Evolutionary conservation across 2,329 filamentous ascomycete species (phyloP), one percentile per base, ranked within the genome.

Genomic region (Exophiala dermatitidis): DNA sequence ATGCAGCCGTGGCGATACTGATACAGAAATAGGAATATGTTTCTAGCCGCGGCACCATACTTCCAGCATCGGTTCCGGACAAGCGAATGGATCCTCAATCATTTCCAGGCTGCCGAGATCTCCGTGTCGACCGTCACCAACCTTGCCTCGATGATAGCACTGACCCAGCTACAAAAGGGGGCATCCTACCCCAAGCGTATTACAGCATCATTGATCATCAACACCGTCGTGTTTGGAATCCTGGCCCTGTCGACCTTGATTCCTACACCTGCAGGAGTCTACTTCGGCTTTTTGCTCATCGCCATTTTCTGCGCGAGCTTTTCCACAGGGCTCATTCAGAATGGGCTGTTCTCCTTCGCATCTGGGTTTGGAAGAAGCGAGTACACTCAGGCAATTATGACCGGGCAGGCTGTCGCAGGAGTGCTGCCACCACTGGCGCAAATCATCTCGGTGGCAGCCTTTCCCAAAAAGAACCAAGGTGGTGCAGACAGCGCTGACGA

Each of bases 341-440:
- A 97, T 68, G 93, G 93, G 12, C 82, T 93, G 7, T 95, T 96
- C 68, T 89, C 93, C 2, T 97, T 90, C 67, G 90, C 89, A 2
- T 82, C 87, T 2, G 85, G 88, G 48, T 97, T 95, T 65, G 88
- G 85, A 34, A 77, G 87, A 48, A 81, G 85, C 19, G 88, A 93
- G 69, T 98, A 97, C 69, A 95, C 89, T 51, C 91, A 97, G 71
- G 91, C 86, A 28, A 90, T 97, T 69, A 97, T 98, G 90, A 84
- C 85, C 2, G 93, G 93, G 1, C 93, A 98, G 70, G 91, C 85
- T 32, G 77, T 98, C 3, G 90, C 93, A 0, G 93, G 93, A 31
- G 90, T 98, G 6, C 74, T 97, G 2, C 93, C 93, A 0, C 85
- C 88, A 45, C 77, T 95, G 45, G 88, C 89, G 1, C 90, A 97